Evolutionary conservation across 306 rosid genomes (phyloP).

Genomic region (Vigna unguiculata): DNA sequence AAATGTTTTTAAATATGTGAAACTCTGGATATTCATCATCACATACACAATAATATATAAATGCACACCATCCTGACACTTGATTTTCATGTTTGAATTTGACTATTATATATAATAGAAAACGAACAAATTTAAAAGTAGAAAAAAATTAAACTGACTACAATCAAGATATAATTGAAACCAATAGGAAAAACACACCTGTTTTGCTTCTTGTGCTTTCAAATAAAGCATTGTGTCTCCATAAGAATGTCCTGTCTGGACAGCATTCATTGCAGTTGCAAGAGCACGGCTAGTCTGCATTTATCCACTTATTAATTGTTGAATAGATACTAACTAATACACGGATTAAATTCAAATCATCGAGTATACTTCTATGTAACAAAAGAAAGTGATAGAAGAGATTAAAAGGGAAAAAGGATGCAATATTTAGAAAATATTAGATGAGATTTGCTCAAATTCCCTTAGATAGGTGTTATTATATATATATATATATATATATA

Average conservation of each 20-base stretch:
- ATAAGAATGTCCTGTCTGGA: constrained; percentile 85
- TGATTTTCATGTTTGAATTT: background rate
- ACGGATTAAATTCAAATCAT: constrained; percentile 11
- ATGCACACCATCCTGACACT: constrained; percentile 15
- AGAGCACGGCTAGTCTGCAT: constrained; percentile 81
- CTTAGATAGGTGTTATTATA: constrained; percentile 1
- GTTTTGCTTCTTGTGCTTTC: constrained; percentile 74
- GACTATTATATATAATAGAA: constrained; percentile 17
- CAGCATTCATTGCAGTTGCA: constrained; percentile 79
- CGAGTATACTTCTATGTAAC: background rate
- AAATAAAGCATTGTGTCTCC: constrained; percentile 84
- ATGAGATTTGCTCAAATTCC: background rate
- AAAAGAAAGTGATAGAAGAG: constrained; percentile 17
- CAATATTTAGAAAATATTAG: constrained; percentile 6
- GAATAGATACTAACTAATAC: constrained; percentile 6
- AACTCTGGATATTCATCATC: constrained; percentile 3
- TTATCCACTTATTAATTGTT: constrained; percentile 34
- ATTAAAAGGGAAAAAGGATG: background rate
- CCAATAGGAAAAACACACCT: constrained; percentile 57
- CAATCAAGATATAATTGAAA: constrained; percentile 27
- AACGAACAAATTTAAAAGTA: constrained; percentile 33
- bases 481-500: too few species aligned
- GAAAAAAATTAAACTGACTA: constrained; percentile 26
- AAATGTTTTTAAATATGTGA: background rate
- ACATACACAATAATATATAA: constrained; percentile 15